Percentiles rank a stretch among this genome's conserved stretches.
These are phyloP conservation scores for Dryadomyces sulphureus DNA, from an alignment of 2,329 filamentous ascomycete species.

Conservation along the genomic window DNA sequence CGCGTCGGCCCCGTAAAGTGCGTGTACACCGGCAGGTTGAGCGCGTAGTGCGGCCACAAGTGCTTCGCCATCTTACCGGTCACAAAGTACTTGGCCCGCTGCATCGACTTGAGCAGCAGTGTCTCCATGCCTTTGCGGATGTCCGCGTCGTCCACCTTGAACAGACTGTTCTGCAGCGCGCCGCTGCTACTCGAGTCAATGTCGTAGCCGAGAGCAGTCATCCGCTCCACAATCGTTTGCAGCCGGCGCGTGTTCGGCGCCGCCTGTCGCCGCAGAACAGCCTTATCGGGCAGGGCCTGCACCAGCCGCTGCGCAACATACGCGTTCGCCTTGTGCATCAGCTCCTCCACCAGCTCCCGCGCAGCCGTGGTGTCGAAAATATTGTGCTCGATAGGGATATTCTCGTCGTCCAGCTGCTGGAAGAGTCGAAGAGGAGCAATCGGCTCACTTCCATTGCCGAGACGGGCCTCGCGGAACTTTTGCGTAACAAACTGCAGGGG, in stretches of 20 bases:
- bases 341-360: slow-evolving; percentile 87
- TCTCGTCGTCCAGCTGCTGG: slow-evolving; percentile 93
- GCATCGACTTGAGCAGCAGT: slow-evolving; percentile 86
- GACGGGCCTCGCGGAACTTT: slow-evolving; percentile 79
- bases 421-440: slow-evolving; percentile 78
- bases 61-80: slow-evolving; percentile 64
- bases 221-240: slow-evolving; percentile 80
- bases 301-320: slow-evolving; percentile 77
- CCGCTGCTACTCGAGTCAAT: slow-evolving; percentile 85
- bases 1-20: slow-evolving; percentile 94
- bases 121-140: slow-evolving; percentile 98
- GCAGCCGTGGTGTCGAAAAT: slow-evolving; percentile 84
- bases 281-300: slow-evolving; percentile 74
- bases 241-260: slow-evolving; percentile 78
- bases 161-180: slow-evolving; percentile 83
- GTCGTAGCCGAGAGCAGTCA: slow-evolving; percentile 80
- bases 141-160: slow-evolving; percentile 78
- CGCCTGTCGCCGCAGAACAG: slow-evolving; percentile 74
- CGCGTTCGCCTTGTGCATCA: slow-evolving; percentile 84
- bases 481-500: slow-evolving; percentile 57
- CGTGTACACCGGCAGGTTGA: slow-evolving; percentile 89
- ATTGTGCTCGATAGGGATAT: slow-evolving; percentile 91
- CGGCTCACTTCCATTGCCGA: slow-evolving; percentile 63
- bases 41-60: slow-evolving; percentile 72
- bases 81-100: slow-evolving; percentile 89